These are phyloP conservation scores for Myxozyma geophila DNA, from an alignment of 805 yeast species.

Conservation along the genomic window DNA sequence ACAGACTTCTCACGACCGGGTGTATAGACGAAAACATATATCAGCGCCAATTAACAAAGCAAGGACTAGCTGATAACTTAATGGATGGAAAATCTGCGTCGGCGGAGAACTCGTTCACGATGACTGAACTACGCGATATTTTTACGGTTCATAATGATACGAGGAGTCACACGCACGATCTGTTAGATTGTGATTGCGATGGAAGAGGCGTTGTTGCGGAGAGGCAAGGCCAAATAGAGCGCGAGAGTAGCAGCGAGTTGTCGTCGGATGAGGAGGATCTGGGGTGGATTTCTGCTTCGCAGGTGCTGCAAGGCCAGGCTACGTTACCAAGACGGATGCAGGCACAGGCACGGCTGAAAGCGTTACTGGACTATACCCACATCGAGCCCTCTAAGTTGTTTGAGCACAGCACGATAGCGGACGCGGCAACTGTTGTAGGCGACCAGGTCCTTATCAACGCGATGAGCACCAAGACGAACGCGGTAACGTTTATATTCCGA, in stretches of 20 bases:
- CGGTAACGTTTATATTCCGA: constrained; percentile 23
- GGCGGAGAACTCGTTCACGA: constrained; percentile 63
- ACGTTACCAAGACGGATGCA: constrained; percentile 42
- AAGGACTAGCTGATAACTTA: constrained; percentile 74
- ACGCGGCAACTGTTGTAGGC: constrained; percentile 11
- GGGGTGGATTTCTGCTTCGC: constrained; percentile 65
- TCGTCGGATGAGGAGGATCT: constrained; percentile 32
- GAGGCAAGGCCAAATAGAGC: constrained; percentile 36
- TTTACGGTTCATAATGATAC: constrained; percentile 62
- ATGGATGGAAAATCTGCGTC: constrained; percentile 49
- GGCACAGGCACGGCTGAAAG: constrained; percentile 56
- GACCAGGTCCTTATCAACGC: constrained; percentile 21
- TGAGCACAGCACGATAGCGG: constrained; percentile 11
- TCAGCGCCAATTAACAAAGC: constrained; percentile 87
- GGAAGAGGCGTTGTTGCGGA: constrained; percentile 49
- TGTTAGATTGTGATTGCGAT: constrained; percentile 53
- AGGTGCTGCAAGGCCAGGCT: constrained; percentile 42
- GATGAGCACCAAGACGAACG: constrained; percentile 1
- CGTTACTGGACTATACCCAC: constrained; percentile 67
- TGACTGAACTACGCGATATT: constrained; percentile 69
- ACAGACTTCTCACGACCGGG: constrained; percentile 84
- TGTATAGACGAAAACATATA: constrained; percentile 92
- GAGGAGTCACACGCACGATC: constrained; percentile 74
- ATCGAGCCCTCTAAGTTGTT: constrained; percentile 53
- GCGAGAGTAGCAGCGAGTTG: constrained; percentile 12